Base-by-base conservation (phyloP, 805 yeast species). In the Lipomyces lipofer region DNA sequence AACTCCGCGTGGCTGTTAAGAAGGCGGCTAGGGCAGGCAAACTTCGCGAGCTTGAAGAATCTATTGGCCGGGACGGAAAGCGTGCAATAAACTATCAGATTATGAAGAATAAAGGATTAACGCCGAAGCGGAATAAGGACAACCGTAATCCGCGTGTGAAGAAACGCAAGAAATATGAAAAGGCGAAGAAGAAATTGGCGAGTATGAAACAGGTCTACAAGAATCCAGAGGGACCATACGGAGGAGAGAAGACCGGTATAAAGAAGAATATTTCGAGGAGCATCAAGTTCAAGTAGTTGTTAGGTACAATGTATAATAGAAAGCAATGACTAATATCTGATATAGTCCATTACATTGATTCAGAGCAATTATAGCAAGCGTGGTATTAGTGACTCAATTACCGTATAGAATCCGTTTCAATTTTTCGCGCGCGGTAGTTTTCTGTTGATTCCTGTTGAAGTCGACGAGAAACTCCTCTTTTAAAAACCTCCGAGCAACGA, bases 171-270 rank as follows among this genome's bases (percentile, higher is more conserved):
- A 88, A 88, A 82, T 94, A 87, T 76, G 98, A 89, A 61, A 79
- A 81, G 70, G 99, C 99, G 27, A 84, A 89, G 76, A 92, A 89
- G 88, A 89, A 89, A 71, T 85, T 94, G 72, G 84, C 84, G 68
- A 86, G 96, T 50, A 86, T 88, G 61, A 85, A 96, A 71, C 88
- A 88, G 51, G 97, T 90, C n/a, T 90, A 85, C 77, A 79, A 84
- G 64, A 76, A 77, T 17, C 88, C 81, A 48, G 47, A 48, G 33
- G 86, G 89, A 60, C 84, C 96, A 1, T 94, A 94, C 71, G 85
- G 79, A 60, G 99, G 99, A 73, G 99, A 94, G 71, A 79, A 82
- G 75, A 90, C 97, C 17, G 99, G 99, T 88, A 94, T 94, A 69
- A 90, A 90, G 78, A 92, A 94, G 81, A 89, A 89, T 63, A 69